Evolutionary conservation across 2,329 filamentous ascomycete genomes (phyloP).

Genomic region (Dendrostoma leiphaemia): DNA sequence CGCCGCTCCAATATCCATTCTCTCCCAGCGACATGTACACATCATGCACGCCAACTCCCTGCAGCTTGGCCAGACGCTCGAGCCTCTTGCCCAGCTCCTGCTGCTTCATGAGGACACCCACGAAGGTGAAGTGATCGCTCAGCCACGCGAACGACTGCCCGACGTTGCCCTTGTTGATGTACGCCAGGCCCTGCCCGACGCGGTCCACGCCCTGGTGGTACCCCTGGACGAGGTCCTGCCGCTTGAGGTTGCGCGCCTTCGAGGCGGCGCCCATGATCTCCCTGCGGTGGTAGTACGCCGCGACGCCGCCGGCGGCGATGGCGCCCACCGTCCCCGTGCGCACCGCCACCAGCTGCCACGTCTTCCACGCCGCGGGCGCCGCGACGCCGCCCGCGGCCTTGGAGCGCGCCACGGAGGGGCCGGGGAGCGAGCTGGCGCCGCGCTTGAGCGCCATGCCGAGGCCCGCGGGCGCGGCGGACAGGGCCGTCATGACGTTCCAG

Average conservation of each 20-base stretch:
- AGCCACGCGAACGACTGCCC: slow-evolving; percentile 75
- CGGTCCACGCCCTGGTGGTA: slow-evolving; percentile 49
- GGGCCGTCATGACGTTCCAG: slow-evolving; percentile 56
- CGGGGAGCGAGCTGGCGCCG: slow-evolving; percentile 19
- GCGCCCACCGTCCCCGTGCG: slow-evolving; percentile 79
- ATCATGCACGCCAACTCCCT: slow-evolving; percentile 68
- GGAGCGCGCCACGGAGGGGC: slow-evolving; percentile 22
- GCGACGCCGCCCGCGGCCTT: slow-evolving; percentile 14
- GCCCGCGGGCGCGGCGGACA: slow-evolving; percentile 47
- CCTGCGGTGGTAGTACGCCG: slow-evolving; percentile 75
- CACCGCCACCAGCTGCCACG: slow-evolving; percentile 67
- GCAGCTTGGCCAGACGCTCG: slow-evolving; percentile 57
- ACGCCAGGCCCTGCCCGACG: slow-evolving; percentile 52
- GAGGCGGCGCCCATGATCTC: slow-evolving; percentile 55
- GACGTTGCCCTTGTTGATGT: slow-evolving; percentile 57
- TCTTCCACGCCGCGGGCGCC: slow-evolving; percentile 43
- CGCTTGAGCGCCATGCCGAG: slow-evolving; percentile 38
- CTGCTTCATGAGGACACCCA: slow-evolving; percentile 73
- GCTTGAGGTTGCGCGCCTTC: slow-evolving; percentile 46
- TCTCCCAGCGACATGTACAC: slow-evolving; percentile 76
- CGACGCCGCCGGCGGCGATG: slow-evolving; percentile 76
- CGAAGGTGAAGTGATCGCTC: slow-evolving; percentile 80
- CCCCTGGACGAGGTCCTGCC: slow-evolving; percentile 44
- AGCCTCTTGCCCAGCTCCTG: slow-evolving; percentile 70
- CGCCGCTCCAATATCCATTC: slow-evolving; percentile 62